These are phyloP conservation scores for Ganoderma meredithae DNA, from an alignment of 1,284 basidiomycete species.

Conservation along the genomic window DNA sequence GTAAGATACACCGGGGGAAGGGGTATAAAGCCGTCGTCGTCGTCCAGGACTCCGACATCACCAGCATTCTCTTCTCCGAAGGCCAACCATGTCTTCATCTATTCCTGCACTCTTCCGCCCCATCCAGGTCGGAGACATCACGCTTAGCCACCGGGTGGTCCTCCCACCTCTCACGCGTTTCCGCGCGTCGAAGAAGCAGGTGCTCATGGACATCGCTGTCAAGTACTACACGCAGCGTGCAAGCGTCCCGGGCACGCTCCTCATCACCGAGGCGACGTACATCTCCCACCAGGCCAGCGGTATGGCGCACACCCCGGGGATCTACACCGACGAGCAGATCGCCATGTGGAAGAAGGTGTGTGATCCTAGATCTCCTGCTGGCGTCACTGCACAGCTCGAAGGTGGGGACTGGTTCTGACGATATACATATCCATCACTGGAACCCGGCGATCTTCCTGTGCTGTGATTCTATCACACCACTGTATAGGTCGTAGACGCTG, in stretches of 20 bases:
- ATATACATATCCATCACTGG: background rate
- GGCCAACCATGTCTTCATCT: background rate
- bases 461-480: background rate
- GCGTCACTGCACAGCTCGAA: background rate
- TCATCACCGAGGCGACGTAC: constrained; percentile 58
- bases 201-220: constrained; percentile 42
- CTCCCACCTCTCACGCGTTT: constrained; percentile 56
- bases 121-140: constrained; percentile 48
- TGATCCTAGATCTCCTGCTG: background rate
- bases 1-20: background rate
- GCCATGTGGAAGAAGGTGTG: constrained; percentile 54
- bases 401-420: background rate
- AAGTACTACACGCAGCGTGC: constrained; percentile 60
- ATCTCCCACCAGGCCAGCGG: constrained; percentile 48
- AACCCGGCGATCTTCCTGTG: background rate
- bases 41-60: background rate
- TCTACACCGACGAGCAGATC: constrained; percentile 54
- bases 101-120: constrained; percentile 51
- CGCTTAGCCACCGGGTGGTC: constrained; percentile 53
- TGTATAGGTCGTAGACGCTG: constrained; percentile 28
- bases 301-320: constrained; percentile 49
- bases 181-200: constrained; percentile 41
- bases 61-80: background rate
- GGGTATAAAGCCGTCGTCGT: background rate
- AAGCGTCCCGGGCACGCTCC: constrained; percentile 50